These are phyloP conservation scores for Rhodomyrtus psidioides DNA, from an alignment of 441 rosid genomes.

Conservation along the genomic window DNA sequence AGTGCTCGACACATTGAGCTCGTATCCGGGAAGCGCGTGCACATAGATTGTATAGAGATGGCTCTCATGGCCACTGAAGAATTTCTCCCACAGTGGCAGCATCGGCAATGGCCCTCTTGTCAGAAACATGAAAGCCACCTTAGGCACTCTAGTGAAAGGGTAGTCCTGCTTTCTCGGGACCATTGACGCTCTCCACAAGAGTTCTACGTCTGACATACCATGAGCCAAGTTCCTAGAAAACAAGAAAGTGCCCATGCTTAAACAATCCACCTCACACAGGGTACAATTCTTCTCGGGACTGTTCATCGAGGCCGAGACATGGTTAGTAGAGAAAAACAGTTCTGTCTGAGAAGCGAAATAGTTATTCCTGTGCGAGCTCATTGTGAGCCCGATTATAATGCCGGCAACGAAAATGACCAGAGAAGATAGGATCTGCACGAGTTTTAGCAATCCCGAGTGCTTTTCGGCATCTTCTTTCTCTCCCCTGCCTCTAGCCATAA, in stretches of 20 bases:
- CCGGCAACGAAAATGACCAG: slow-evolving; percentile 75
- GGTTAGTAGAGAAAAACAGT: slow-evolving; percentile 23
- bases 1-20: slow-evolving; percentile 41
- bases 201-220: slow-evolving; percentile 51
- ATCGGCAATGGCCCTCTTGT: slow-evolving; percentile 83
- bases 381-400: slow-evolving; percentile 62
- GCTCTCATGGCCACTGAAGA: slow-evolving; percentile 56
- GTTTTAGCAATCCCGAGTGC: slow-evolving; percentile 49
- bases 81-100: slow-evolving; percentile 91
- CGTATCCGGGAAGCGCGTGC: slow-evolving; percentile 51
- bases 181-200: slow-evolving; percentile 89
- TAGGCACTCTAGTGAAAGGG: slow-evolving; percentile 61
- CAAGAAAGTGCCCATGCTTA: slow-evolving; percentile 34
- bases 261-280: slow-evolving; percentile 33
- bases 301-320: slow-evolving; percentile 3
- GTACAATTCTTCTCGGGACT: slow-evolving; percentile 25
- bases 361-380: slow-evolving; percentile 60
- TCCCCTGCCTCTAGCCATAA: not conserved
- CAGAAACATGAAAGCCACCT: slow-evolving; percentile 87
- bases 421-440: slow-evolving; percentile 66
- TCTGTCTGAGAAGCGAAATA: slow-evolving; percentile 46
- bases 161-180: slow-evolving; percentile 47
- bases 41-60: slow-evolving; percentile 50
- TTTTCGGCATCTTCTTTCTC: slow-evolving; percentile 36
- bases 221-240: slow-evolving; percentile 45